These are phyloP conservation scores for Cucumis sativus DNA, from an alignment of 306 rosid genomes.

Conservation along the genomic window DNA sequence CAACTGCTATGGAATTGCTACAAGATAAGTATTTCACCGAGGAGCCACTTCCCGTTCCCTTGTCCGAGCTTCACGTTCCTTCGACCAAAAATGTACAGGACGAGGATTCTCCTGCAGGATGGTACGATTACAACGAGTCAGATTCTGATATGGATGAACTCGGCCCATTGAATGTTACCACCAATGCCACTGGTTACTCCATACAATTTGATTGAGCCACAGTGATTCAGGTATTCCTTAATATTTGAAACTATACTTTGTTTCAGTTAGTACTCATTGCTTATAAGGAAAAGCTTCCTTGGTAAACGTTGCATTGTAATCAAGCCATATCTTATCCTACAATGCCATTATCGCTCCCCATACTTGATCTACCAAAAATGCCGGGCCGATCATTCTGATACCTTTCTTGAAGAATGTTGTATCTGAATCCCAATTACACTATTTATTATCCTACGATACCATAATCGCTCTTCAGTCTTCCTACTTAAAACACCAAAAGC, in stretches of 20 bases:
- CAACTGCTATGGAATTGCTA: slow-evolving; percentile 55
- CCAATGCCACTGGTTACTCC: slow-evolving; percentile 50
- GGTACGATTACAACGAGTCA: slow-evolving; percentile 33
- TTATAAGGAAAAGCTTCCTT: background rate
- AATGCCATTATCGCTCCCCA: background rate
- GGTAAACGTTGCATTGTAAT: background rate
- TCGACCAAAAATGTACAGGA: slow-evolving; percentile 23
- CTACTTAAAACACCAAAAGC: background rate
- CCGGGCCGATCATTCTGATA: background rate
- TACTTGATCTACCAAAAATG: background rate
- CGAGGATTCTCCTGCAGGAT: slow-evolving; percentile 30
- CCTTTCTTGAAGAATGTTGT: background rate
- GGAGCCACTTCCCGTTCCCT: slow-evolving; percentile 57
- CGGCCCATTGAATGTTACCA: slow-evolving; percentile 33
- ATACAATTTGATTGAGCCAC: slow-evolving; percentile 46
- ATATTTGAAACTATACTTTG: background rate
- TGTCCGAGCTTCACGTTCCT: slow-evolving; percentile 50
- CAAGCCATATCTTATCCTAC: background rate
- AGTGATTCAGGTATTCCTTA: slow-evolving; percentile 18
- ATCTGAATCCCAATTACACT: background rate
- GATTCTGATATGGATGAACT: slow-evolving; percentile 82
- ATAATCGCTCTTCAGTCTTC: background rate
- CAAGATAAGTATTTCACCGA: slow-evolving; percentile 54
- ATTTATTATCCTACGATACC: background rate
- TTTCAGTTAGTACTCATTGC: background rate